These are phyloP conservation scores for Irpex sp. DNA, from an alignment of 1,284 basidiomycete genomes.

Conservation along the genomic window DNA sequence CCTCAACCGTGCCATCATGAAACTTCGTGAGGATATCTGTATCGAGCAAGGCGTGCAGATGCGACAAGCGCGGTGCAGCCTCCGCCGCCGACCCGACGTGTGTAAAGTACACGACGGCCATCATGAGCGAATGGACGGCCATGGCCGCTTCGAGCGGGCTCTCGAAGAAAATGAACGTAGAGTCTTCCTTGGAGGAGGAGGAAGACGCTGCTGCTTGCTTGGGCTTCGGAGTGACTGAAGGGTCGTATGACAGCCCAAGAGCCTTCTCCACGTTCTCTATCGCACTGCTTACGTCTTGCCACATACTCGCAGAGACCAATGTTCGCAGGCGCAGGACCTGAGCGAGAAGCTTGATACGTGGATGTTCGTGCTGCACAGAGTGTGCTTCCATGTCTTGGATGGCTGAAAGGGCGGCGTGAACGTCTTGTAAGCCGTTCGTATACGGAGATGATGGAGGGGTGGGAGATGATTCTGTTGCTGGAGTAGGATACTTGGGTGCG, in stretches of 20 bases:
- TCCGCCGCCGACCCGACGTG: conserved; percentile 46
- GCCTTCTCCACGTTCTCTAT: conserved; percentile 41
- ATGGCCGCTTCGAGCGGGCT: conserved; percentile 42
- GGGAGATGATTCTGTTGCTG: conserved; percentile 5
- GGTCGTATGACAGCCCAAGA: conserved; percentile 38
- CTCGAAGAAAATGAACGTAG: conserved; percentile 30
- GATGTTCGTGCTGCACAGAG: conserved; percentile 38
- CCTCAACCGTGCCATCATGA: conserved; percentile 48
- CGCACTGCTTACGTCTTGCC: conserved; percentile 45
- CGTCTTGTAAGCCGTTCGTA: conserved; percentile 27
- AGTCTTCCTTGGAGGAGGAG: background rate
- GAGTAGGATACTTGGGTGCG: conserved; percentile 20
- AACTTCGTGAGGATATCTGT: conserved; percentile 46
- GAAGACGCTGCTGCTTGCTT: conserved; percentile 10
- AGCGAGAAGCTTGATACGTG: conserved; percentile 41
- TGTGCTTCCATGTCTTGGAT: conserved; percentile 40
- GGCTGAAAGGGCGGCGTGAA: conserved; percentile 38
- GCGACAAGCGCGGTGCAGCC: conserved; percentile 44
- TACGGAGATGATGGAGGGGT: conserved; percentile 14
- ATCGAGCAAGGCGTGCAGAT: conserved; percentile 62
- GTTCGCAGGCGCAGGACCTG: conserved; percentile 48
- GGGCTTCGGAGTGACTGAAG: conserved; percentile 20
- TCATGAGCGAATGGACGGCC: conserved; percentile 49
- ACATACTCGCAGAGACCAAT: conserved; percentile 48
- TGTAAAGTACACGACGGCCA: conserved; percentile 56